These are phyloP conservation scores for Amanita fuliginea DNA, from an alignment of 768 basidiomycete species.

Conservation along the genomic window DNA sequence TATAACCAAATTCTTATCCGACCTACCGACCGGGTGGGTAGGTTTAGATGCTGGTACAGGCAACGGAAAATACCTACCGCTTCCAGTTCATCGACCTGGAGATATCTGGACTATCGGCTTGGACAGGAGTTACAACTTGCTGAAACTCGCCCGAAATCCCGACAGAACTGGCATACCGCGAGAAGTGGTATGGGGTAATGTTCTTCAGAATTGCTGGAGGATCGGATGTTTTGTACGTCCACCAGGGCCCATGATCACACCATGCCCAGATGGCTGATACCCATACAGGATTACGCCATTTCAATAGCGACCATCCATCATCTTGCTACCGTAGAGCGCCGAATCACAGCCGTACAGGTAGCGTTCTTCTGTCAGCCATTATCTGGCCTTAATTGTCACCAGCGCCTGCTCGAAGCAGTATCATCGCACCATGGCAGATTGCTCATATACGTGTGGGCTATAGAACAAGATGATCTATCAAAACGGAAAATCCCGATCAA, in stretches of 20 bases:
- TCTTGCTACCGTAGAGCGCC: conserved; percentile 68
- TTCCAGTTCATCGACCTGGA: conserved; percentile 50
- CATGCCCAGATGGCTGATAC: not conserved
- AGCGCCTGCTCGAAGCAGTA: conserved; percentile 59
- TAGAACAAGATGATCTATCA: conserved; percentile 82
- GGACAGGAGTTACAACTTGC: conserved; percentile 70
- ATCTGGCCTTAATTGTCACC: not conserved
- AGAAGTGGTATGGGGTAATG: conserved; percentile 78
- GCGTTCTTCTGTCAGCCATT: conserved; percentile 7
- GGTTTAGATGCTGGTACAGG: conserved; percentile 95
- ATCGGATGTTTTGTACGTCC: conserved; percentile 61
- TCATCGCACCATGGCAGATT: conserved; percentile 63
- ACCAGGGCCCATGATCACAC: not conserved
- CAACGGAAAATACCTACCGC: conserved; percentile 92
- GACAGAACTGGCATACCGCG: conserved; percentile 33
- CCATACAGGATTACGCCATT: conserved; percentile 79
- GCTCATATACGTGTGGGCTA: conserved; percentile 94
- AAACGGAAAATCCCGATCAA: conserved; percentile 51
- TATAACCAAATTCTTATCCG: conserved; percentile 62
- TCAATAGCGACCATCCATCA: conserved; percentile 98
- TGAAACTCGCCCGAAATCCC: conserved; percentile 64
- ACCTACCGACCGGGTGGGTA: conserved; percentile 64
- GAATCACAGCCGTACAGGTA: conserved; percentile 68
- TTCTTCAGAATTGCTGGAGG: conserved; percentile 66
- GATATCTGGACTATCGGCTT: conserved; percentile 70